Evolutionary conservation across 352 stramenopile species (phyloP).

Genomic region (Globisporangium emineosum): DNA sequence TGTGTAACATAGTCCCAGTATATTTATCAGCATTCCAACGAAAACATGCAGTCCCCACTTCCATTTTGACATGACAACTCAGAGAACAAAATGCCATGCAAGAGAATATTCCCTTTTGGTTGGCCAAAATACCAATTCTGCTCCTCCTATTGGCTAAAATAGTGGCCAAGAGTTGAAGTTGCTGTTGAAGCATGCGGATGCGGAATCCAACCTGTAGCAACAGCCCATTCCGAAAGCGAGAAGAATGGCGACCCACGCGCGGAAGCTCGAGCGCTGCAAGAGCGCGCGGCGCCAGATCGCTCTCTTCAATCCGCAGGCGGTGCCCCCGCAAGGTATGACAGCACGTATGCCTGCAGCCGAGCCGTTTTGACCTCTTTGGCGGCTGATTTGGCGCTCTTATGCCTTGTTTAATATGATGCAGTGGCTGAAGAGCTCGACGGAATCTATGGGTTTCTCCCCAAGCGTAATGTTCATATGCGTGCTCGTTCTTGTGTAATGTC

Average conservation of each 20-base stretch:
- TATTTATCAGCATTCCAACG: no score
- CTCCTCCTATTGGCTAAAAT: not conserved
- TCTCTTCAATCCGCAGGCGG: conserved; percentile 58
- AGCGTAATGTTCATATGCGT: conserved; percentile 21
- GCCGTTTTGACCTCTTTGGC: not conserved
- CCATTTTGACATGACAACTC: no score
- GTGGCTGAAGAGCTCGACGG: conserved; percentile 51
- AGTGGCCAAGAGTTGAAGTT: not conserved
- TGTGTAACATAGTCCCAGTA: not conserved
- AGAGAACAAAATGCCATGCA: no score
- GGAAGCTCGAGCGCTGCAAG: conserved; percentile 36
- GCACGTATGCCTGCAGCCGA: not conserved
- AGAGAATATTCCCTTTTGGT: not conserved
- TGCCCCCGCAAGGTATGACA: conserved; percentile 38
- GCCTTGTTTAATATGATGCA: conserved; percentile 9
- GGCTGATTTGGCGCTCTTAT: not conserved
- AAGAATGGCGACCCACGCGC: conserved; percentile 12
- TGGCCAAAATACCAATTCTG: not conserved
- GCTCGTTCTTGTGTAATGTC: not conserved
- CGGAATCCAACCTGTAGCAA: not conserved
- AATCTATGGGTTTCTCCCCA: conserved; percentile 51
- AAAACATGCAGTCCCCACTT: no score
- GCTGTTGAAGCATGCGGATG: not conserved
- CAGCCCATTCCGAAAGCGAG: not conserved
- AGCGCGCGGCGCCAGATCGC: conserved; percentile 44